These are phyloP conservation scores for Debaryomyces coudertii DNA, from an alignment of 1,139 yeast genomes.

Conservation along the genomic window DNA sequence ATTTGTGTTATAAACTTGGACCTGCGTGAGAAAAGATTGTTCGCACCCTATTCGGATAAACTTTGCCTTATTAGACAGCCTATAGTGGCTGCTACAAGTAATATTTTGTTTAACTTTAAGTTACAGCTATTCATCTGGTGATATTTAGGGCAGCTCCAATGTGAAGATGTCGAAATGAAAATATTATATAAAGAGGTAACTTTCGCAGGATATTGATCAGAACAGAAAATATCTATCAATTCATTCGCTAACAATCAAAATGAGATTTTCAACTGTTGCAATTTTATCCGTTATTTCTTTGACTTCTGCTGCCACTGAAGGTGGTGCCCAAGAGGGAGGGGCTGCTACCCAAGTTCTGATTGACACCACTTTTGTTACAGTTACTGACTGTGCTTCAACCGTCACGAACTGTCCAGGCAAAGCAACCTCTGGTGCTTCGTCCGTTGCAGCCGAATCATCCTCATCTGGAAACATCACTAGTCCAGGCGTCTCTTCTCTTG, in stretches of 20 bases:
- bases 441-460: conserved; percentile 6
- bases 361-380: conserved; percentile 31
- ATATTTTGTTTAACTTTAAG: neutral
- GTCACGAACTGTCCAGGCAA: conserved; percentile 36
- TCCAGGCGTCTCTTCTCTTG: conserved; percentile 22
- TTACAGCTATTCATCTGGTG: neutral
- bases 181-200: neutral
- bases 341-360: conserved; percentile 26
- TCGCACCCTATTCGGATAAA: conserved; percentile 1
- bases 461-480: conserved; percentile 17
- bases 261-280: conserved; percentile 5
- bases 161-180: neutral
- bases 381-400: conserved; percentile 31
- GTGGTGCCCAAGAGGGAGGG: conserved; percentile 18
- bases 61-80: neutral
- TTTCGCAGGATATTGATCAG: neutral
- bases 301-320: conserved; percentile 18
- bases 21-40: neutral
- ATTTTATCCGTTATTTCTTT: conserved; percentile 5
- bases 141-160: neutral
- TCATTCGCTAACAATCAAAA: conserved; percentile 6
- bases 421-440: conserved; percentile 12
- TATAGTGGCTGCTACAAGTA: neutral
- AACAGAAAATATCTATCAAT: neutral
- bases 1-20: neutral